Base-by-base conservation (phyloP, 495 filamentous ascomycete species). In the Podospora pseudopauciseta region DNA sequence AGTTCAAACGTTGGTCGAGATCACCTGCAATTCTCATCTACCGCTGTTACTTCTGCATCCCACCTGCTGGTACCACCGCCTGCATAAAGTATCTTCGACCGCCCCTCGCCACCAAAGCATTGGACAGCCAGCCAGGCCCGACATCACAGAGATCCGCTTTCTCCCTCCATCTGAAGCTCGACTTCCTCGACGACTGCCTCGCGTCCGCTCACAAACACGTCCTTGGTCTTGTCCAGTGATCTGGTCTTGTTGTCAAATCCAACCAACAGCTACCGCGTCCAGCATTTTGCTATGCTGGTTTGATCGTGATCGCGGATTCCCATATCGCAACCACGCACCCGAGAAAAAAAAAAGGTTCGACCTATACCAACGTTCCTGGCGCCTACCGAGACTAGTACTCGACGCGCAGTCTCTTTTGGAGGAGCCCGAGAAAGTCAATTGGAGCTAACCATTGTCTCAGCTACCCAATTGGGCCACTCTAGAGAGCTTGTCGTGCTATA, bases 331-430 rank as follows among this genome's bases (percentile, higher is more conserved):
- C 32, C 3, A 56, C 55, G 56, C 27, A 59, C 26, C 56, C 15
- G 20, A 20, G 34, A 49, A 60, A 60, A 67, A 67, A 34, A 60
- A 60, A 67, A 67, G 65, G 65, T 67, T 67, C 65, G 55, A 60
- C 57, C 44, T 49, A 44, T 30, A 58, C 55, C 64, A 18, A 32
- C 28, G 57, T 57, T 55, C 53, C 26, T 39, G n/a, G 30, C 23
- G 27, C 15, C 44, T 64, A 68, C 55, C 66, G 61, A 19, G 60
- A 26, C 39, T 30, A 39, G 27, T 20, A 28, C 26, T 53, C n/a
- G 26, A 65, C 39, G 32, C 61, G 61, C 61, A 32, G 61, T 49
- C 30, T 44, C 30, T 63, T 63, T 23, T 6, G 16, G 30, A 28
- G 32, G 32, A 32, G 11, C 61, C 61, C 30, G 34, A 63, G 61